phyloP scores from a whole-genome alignment of 208 protist genomes.

The Perkinsela sp. region DNA sequence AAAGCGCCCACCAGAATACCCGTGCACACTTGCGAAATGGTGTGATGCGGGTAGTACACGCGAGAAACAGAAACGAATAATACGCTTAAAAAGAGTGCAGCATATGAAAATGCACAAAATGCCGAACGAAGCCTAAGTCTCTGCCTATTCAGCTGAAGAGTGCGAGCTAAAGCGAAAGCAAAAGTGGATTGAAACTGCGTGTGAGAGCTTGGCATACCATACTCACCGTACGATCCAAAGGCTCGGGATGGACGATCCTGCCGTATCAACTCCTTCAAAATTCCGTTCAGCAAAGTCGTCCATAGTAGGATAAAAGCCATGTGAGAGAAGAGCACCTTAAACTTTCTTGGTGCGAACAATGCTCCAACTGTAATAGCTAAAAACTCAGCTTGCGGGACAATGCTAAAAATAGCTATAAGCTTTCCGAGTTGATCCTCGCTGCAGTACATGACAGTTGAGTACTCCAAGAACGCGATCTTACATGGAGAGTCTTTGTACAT shows the following conservation, averaged over 20 bases:
- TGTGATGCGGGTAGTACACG: background rate
- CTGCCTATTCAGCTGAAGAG: background rate
- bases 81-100: background rate
- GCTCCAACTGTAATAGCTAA: background rate
- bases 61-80: background rate
- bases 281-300: background rate
- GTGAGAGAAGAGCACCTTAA: background rate
- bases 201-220: background rate
- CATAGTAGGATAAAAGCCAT: background rate
- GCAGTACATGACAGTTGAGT: background rate
- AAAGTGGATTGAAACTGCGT: background rate
- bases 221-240: background rate
- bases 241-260: background rate
- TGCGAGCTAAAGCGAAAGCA: background rate
- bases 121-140: background rate
- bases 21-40: background rate
- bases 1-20: background rate
- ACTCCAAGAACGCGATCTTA: background rate
- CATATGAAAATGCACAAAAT: background rate
- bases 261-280: background rate
- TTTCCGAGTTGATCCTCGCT: background rate
- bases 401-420: background rate
- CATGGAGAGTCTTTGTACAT: no score
- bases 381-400: background rate
- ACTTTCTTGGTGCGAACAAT: background rate